Percentiles rank a stretch among this genome's conserved stretches.
These are phyloP conservation scores for Apiotrichum gracile DNA, from an alignment of 1,284 basidiomycete species.

Conservation along the genomic window DNA sequence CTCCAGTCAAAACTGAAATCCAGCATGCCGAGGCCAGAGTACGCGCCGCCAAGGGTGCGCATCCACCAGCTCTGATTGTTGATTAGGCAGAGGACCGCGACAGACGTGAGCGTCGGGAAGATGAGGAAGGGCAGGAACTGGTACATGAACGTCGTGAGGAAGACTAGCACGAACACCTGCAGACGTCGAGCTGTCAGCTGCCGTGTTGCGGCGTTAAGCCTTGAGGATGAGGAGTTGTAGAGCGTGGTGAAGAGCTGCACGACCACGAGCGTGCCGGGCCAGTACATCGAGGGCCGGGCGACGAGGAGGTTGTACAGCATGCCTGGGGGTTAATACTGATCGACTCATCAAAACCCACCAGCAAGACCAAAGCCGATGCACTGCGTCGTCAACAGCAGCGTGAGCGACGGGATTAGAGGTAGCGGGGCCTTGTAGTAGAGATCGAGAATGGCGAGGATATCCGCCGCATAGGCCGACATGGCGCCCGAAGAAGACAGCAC, in stretches of 20 bases:
- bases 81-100: conserved; percentile 50
- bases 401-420: conserved; percentile 46
- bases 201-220: conserved; percentile 17
- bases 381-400: conserved; percentile 54
- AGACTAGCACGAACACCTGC: conserved; percentile 48
- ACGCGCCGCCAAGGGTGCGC: conserved; percentile 50
- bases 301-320: conserved; percentile 47
- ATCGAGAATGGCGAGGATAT: conserved; percentile 50
- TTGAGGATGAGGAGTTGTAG: conserved; percentile 31
- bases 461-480: conserved; percentile 47
- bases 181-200: conserved; percentile 44
- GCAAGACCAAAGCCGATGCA: conserved; percentile 53
- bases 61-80: conserved; percentile 47
- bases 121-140: conserved; percentile 51
- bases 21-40: conserved; percentile 50
- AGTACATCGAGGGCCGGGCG: conserved; percentile 45
- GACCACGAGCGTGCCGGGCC: conserved; percentile 50
- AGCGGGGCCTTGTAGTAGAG: conserved; percentile 48
- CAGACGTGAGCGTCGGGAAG: conserved; percentile 50
- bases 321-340: conserved; percentile 18
- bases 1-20: conserved; percentile 53
- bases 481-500: conserved; percentile 51
- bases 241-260: conserved; percentile 52
- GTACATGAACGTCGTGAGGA: conserved; percentile 47
- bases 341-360: conserved; percentile 30